A percentile compares a stretch with the other conserved stretches of the same genome.
These are phyloP conservation scores for Jatropha multifida DNA, from an alignment of 441 rosid species.

Conservation along the genomic window DNA sequence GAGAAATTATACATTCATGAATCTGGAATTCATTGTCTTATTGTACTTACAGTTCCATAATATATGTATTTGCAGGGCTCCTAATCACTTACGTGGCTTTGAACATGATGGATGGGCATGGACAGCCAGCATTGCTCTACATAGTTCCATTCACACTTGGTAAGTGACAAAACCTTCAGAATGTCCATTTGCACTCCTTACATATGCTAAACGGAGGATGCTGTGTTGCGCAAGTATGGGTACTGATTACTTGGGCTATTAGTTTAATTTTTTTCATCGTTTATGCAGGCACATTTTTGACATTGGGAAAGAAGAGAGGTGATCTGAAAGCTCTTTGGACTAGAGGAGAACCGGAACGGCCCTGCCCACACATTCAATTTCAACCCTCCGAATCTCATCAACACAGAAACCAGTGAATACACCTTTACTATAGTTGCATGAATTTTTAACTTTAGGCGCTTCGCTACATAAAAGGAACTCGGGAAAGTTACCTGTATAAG, in stretches of 20 bases:
- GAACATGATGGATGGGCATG: slow-evolving; percentile 88
- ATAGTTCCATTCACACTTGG: slow-evolving; percentile 87
- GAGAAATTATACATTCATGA: slow-evolving; percentile 22
- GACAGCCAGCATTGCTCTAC: slow-evolving; percentile 85
- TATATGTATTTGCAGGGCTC: slow-evolving; percentile 46
- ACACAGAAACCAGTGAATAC: not conserved
- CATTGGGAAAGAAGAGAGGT: slow-evolving; percentile 85
- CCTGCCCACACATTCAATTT: slow-evolving; percentile 73
- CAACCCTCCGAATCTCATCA: slow-evolving; percentile 35
- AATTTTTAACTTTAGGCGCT: slow-evolving; percentile 2
- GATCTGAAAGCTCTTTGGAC: slow-evolving; percentile 85
- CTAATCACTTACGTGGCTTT: slow-evolving; percentile 72
- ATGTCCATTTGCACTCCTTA: not conserved
- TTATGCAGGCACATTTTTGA: slow-evolving; percentile 70
- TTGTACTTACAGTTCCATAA: too few relatives aligned
- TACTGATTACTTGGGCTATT: not conserved
- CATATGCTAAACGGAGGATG: not conserved
- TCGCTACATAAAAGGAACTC: not conserved
- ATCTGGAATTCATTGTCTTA: not conserved
- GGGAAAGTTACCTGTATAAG: slow-evolving; percentile 7
- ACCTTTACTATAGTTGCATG: not conserved
- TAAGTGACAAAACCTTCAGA: slow-evolving; percentile 22
- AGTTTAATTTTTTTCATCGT: not conserved
- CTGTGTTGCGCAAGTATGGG: not conserved
- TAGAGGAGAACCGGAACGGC: slow-evolving; percentile 81